These are phyloP conservation scores for Auriculariales sp. DNA, from an alignment of 768 basidiomycete genomes.

Conservation along the genomic window DNA sequence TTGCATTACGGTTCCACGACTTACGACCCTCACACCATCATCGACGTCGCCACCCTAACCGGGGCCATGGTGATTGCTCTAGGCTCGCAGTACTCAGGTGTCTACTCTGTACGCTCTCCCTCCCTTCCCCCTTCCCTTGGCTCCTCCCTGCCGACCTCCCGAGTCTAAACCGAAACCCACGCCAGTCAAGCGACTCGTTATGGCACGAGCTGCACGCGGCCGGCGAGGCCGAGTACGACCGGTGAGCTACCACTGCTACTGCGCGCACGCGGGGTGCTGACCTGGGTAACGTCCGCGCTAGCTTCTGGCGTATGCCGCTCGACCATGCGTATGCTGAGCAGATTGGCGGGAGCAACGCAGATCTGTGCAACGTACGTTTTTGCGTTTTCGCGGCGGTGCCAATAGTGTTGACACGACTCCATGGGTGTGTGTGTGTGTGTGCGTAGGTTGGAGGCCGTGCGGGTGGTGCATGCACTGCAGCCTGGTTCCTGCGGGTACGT, in stretches of 20 bases:
- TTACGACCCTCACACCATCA: slow-evolving; percentile 67
- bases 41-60: slow-evolving; percentile 82
- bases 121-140: background rate
- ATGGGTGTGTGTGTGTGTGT: background rate
- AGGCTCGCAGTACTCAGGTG: slow-evolving; percentile 64
- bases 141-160: background rate
- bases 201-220: slow-evolving; percentile 58
- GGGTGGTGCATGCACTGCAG: slow-evolving; percentile 67
- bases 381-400: background rate
- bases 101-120: slow-evolving; percentile 55
- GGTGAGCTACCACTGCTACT: background rate
- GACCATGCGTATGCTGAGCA: slow-evolving; percentile 69
- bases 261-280: background rate
- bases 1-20: slow-evolving; percentile 67
- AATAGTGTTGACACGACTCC: background rate
- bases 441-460: slow-evolving; percentile 53
- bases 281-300: background rate
- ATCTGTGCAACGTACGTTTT: slow-evolving; percentile 54
- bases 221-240: slow-evolving; percentile 61
- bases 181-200: slow-evolving; percentile 55
- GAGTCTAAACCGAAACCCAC: background rate
- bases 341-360: slow-evolving; percentile 65
- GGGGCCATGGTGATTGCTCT: slow-evolving; percentile 65
- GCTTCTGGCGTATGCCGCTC: slow-evolving; percentile 84
- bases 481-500: slow-evolving; percentile 58